Percentiles rank a stretch among this genome's conserved stretches.
Conservation (phyloP, 768 basidiomycete species). For the Suillus americanus region DNA sequence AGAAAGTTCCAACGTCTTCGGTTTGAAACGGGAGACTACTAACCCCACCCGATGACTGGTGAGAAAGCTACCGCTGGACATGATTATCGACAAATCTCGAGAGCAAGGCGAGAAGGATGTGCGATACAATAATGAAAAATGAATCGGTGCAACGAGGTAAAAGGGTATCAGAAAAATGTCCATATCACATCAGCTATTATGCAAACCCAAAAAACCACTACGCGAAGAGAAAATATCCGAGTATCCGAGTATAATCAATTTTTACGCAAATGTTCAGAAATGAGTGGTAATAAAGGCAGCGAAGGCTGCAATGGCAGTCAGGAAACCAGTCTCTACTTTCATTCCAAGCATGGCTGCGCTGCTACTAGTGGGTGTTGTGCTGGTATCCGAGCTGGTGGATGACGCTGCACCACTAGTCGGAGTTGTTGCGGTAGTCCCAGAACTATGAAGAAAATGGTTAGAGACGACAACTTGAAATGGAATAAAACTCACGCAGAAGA, state of each 20-base stretch:
- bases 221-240: neutral
- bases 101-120: neutral
- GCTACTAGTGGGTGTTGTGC: slow-evolving; percentile 25
- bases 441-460: slow-evolving; percentile 12
- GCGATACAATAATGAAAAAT: neutral
- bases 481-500: slow-evolving; percentile 17
- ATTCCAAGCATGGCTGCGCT: slow-evolving; percentile 32
- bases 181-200: slow-evolving; percentile 5
- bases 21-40: neutral
- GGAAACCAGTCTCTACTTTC: slow-evolving; percentile 30
- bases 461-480: neutral
- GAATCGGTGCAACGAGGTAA: neutral
- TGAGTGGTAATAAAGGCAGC: slow-evolving; percentile 30
- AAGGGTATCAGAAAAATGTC: neutral
- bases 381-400: slow-evolving; percentile 24
- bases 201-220: slow-evolving; percentile 1
- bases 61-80: neutral
- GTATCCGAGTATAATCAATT: neutral
- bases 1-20: neutral
- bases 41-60: neutral
- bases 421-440: slow-evolving; percentile 1
- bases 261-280: slow-evolving; percentile 16
- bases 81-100: neutral
- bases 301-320: slow-evolving; percentile 36
- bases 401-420: slow-evolving; percentile 32